Conservation (phyloP, 305 asterid genomes). For the Lippia alba region DNA sequence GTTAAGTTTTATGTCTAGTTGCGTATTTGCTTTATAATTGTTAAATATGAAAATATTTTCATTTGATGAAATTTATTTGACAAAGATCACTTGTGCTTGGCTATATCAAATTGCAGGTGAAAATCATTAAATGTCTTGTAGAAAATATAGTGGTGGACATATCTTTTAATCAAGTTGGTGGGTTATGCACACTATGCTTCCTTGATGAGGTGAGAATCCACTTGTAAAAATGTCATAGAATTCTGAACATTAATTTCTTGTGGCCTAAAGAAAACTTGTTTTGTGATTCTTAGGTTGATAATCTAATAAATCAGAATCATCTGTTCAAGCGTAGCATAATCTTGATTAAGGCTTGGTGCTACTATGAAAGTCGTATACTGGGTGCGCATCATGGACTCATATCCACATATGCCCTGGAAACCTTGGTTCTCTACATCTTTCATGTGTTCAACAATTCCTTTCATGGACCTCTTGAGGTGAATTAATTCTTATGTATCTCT, state of each 20-base stretch:
- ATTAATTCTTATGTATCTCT: constrained; percentile 24
- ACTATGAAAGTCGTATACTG: constrained; percentile 95
- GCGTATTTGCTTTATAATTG: too few species aligned
- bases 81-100: constrained; percentile 13
- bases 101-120: constrained; percentile 69
- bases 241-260: constrained; percentile 2
- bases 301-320: constrained; percentile 81
- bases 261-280: constrained; percentile 31
- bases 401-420: constrained; percentile 97
- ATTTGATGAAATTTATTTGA: too few species aligned
- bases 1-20: too few species aligned
- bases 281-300: constrained; percentile 72
- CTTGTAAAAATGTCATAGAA: constrained; percentile 20
- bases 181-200: constrained; percentile 95
- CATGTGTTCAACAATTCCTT: constrained; percentile 94
- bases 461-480: constrained; percentile 98
- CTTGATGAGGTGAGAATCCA: constrained; percentile 83
- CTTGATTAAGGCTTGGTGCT: constrained; percentile 98
- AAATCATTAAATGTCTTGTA: constrained; percentile 92
- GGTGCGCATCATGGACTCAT: constrained; percentile 99
- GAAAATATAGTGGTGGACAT: constrained; percentile 96
- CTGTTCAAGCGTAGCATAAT: constrained; percentile 96
- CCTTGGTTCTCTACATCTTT: constrained; percentile 95
- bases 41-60: too few species aligned
- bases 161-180: constrained; percentile 97